phyloP scores from a whole-genome alignment of 2,329 filamentous ascomycete species.

The Ciborinia camelliae region DNA sequence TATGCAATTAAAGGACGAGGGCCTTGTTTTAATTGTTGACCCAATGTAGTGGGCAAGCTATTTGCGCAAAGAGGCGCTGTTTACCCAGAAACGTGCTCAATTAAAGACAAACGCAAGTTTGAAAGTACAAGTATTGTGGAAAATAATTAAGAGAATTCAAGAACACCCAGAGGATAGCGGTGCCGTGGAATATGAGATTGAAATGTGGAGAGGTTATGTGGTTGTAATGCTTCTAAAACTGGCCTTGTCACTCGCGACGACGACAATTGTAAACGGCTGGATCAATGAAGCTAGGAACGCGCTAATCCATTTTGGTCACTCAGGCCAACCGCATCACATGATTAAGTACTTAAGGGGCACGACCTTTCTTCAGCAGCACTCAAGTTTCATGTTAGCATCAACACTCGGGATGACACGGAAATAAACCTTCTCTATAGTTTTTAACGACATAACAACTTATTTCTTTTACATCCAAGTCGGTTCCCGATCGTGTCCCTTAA shows the following conservation, averaged over 20 bases:
- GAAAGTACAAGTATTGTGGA: constrained; percentile 19
- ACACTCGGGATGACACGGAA: not conserved
- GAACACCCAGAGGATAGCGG: constrained; percentile 25
- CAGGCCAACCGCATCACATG: constrained; percentile 5
- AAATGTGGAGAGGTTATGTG: constrained; percentile 14
- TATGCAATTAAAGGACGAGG: constrained; percentile 29
- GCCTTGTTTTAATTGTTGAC: constrained; percentile 21
- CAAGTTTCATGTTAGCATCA: not conserved
- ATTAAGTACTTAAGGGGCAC: not conserved
- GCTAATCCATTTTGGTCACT: not conserved
- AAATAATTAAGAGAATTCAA: constrained; percentile 28
- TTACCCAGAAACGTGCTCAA: constrained; percentile 30
- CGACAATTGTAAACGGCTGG: constrained; percentile 12
- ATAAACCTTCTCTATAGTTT: not conserved
- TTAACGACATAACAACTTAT: not conserved
- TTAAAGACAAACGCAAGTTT: constrained; percentile 26
- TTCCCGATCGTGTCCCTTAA: not conserved
- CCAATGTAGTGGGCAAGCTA: constrained; percentile 15
- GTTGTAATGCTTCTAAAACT: constrained; percentile 12
- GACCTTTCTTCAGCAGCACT: not conserved
- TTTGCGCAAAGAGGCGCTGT: constrained; percentile 19
- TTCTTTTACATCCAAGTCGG: not conserved
- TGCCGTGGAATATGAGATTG: constrained; percentile 2
- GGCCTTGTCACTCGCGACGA: constrained; percentile 13
- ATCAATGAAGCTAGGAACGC: constrained; percentile 3